These are phyloP conservation scores for Candida tropicalis DNA, from an alignment of 1,139 yeast genomes.

Conservation along the genomic window DNA sequence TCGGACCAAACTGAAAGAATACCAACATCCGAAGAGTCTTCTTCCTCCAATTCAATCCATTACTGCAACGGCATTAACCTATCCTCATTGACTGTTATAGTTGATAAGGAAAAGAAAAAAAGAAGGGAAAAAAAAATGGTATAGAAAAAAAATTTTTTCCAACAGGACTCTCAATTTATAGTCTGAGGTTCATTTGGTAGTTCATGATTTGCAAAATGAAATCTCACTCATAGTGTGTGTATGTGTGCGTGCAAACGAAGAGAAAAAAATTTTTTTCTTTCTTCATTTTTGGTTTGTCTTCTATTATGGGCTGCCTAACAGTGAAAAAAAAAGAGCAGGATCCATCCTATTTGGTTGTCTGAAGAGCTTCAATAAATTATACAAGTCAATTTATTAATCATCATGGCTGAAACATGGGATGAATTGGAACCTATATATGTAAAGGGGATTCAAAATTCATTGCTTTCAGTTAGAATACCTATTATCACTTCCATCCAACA, in stretches of 20 bases:
- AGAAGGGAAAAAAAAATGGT: constrained; percentile 9
- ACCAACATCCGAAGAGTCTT: constrained; percentile 3
- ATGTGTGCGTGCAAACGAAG: neutral
- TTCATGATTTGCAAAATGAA: neutral
- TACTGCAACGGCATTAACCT: constrained; percentile 54
- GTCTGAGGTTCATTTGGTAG: constrained; percentile 1
- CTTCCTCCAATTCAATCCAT: constrained; percentile 11
- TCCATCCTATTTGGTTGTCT: constrained; percentile 1
- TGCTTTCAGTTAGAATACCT: constrained; percentile 36
- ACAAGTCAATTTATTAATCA: neutral
- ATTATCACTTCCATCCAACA: constrained; percentile 23
- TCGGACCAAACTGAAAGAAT: constrained; percentile 12
- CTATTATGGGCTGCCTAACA: neutral
- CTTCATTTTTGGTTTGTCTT: neutral
- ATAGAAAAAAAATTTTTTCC: constrained; percentile 9
- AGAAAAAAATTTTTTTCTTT: neutral
- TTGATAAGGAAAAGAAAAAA: constrained; percentile 43
- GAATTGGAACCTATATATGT: constrained; percentile 21
- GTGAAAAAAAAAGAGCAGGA: neutral
- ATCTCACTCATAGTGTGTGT: no score
- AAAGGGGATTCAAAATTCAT: constrained; percentile 33
- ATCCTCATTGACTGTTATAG: constrained; percentile 71
- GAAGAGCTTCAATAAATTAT: neutral
- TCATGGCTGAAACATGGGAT: constrained; percentile 16
- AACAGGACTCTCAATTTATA: constrained; percentile 3